Evolutionary conservation across 768 basidiomycete species (phyloP).

Genomic region (Boletus insuetus): DNA sequence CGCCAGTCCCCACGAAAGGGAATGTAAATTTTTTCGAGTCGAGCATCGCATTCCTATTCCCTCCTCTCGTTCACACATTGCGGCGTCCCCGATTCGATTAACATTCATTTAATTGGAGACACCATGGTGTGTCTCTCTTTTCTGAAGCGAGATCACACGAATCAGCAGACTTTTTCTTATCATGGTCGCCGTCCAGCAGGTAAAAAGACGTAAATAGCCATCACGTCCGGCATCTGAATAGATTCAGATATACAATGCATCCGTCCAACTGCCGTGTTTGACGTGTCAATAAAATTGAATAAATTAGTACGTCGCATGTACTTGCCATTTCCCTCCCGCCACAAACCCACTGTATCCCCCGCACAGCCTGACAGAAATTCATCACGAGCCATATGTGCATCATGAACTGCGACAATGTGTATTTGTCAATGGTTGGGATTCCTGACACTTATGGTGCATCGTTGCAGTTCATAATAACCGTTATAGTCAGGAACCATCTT

Average conservation of each 20-base stretch:
- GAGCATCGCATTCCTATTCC: background rate
- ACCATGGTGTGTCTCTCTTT: background rate
- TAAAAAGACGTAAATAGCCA: constrained; percentile 19
- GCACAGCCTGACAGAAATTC: background rate
- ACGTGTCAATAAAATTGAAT: background rate
- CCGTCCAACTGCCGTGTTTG: background rate
- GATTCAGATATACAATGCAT: constrained; percentile 1
- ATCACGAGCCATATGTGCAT: background rate
- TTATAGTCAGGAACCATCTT: background rate
- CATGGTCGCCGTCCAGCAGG: background rate
- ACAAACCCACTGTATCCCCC: background rate
- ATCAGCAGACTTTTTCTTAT: constrained; percentile 2
- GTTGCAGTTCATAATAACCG: constrained; percentile 12
- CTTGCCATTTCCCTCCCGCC: constrained; percentile 1
- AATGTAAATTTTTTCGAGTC: constrained; percentile 23
- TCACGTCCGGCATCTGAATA: background rate
- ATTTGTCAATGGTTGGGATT: background rate
- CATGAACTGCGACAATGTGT: constrained; percentile 1
- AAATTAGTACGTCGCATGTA: background rate
- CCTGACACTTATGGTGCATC: constrained; percentile 2
- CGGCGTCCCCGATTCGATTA: constrained; percentile 8
- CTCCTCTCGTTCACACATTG: constrained; percentile 2
- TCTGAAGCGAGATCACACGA: background rate
- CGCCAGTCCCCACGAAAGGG: background rate
- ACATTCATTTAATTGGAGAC: background rate